phyloP scores from a whole-genome alignment of 352 stramenopile species.

The Phytophthora idaei region DNA sequence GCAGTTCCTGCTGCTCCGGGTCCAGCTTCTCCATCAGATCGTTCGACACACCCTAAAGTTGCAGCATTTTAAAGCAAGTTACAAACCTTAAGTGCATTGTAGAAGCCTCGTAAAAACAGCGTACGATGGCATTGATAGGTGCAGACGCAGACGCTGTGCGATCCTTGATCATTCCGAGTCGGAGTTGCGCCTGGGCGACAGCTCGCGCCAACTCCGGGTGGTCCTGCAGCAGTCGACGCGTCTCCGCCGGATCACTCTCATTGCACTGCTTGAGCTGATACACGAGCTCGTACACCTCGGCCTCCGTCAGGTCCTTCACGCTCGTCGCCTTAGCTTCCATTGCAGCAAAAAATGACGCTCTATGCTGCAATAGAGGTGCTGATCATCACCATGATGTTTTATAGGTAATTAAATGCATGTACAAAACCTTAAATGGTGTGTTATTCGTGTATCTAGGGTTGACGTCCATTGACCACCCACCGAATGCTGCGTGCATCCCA shows the following conservation, averaged over 20 bases:
- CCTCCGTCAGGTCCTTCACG: constrained; percentile 54
- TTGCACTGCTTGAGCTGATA: constrained; percentile 84
- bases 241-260: constrained; percentile 77
- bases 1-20: constrained; percentile 75
- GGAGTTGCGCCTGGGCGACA: constrained; percentile 73
- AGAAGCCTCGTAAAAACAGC: neutral
- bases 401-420: neutral
- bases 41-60: constrained; percentile 57
- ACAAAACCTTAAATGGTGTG: constrained; percentile 5
- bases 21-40: constrained; percentile 75
- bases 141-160: constrained; percentile 37
- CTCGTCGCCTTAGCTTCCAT: constrained; percentile 43
- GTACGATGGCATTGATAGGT: constrained; percentile 58
- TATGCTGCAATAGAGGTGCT: neutral
- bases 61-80: constrained; percentile 1
- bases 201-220: constrained; percentile 77
- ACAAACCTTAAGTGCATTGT: neutral
- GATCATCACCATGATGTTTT: neutral
- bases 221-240: constrained; percentile 68
- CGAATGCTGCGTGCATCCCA: constrained; percentile 39
- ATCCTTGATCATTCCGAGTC: constrained; percentile 75
- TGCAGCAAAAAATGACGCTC: neutral
- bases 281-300: constrained; percentile 78
- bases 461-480: constrained; percentile 20
- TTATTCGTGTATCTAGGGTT: neutral